Evolutionary conservation across 257 asterid genomes (phyloP).

Genomic region (Solanum pinnatisectum): DNA sequence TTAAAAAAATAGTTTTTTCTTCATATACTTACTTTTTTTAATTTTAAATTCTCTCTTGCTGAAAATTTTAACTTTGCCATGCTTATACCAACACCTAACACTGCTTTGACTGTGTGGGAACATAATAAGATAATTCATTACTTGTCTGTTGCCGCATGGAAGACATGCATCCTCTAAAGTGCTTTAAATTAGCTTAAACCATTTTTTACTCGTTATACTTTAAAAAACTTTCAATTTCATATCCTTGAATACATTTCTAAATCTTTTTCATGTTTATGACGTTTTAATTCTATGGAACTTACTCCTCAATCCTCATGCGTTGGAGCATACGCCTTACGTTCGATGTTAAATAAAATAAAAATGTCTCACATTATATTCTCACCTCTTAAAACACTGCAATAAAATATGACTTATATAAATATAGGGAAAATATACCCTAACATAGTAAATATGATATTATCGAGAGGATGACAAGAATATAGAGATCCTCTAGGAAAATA

Average conservation of each 20-base stretch:
- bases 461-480: not conserved
- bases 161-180: not conserved
- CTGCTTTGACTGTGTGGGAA: not conserved
- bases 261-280: not conserved
- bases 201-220: not conserved
- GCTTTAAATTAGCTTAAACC: not conserved
- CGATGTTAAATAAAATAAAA: not conserved
- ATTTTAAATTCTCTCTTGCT: not conserved
- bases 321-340: not conserved
- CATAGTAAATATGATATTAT: not conserved
- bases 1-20: too few relatives aligned
- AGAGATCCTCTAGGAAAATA: not conserved
- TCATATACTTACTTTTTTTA: not conserved
- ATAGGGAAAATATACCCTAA: not conserved
- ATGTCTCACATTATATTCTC: not conserved
- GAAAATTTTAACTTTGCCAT: not conserved
- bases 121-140: not conserved
- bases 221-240: not conserved
- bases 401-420: not conserved
- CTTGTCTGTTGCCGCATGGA: not conserved
- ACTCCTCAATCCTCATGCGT: not conserved
- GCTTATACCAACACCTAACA: not conserved
- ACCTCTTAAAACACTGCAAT: not conserved
- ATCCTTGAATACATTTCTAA: not conserved
- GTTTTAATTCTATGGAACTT: not conserved